Evolutionary conservation across 768 basidiomycete species (phyloP).

Genomic region (Termitomyces sp.): DNA sequence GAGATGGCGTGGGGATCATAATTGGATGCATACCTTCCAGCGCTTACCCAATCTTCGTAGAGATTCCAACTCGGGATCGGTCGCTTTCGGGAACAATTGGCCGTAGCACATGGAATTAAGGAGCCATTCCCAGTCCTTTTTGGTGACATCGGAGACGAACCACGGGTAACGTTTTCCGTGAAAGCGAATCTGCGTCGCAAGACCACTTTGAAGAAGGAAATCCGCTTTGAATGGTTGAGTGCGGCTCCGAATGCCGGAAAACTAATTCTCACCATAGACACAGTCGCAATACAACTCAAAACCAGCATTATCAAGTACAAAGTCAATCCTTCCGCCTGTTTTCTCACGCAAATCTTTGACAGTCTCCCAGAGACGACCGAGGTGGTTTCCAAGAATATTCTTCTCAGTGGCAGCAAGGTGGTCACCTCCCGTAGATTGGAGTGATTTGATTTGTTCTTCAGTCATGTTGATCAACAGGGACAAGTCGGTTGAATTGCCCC

Average conservation of each 20-base stretch:
- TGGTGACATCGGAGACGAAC: slow-evolving; percentile 93
- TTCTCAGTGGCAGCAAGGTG: slow-evolving; percentile 93
- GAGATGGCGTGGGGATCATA: neutral
- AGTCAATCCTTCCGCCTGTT: slow-evolving; percentile 73
- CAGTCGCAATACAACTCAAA: slow-evolving; percentile 88
- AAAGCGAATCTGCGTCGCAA: slow-evolving; percentile 83
- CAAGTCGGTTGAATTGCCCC: slow-evolving; percentile 96
- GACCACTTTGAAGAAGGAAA: slow-evolving; percentile 88
- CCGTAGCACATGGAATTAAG: slow-evolving; percentile 87
- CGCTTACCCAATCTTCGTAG: slow-evolving; percentile 74
- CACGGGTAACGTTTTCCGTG: slow-evolving; percentile 95
- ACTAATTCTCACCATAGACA: slow-evolving; percentile 64
- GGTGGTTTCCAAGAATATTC: slow-evolving; percentile 90
- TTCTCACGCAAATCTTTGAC: slow-evolving; percentile 67
- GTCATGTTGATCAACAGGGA: slow-evolving; percentile 97
- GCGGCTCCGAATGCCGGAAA: neutral
- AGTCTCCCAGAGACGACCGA: slow-evolving; percentile 67
- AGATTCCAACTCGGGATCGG: slow-evolving; percentile 78
- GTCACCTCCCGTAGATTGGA: slow-evolving; percentile 97
- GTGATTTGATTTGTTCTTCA: slow-evolving; percentile 92
- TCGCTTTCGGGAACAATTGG: slow-evolving; percentile 83
- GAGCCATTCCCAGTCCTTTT: slow-evolving; percentile 93
- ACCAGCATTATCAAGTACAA: slow-evolving; percentile 86
- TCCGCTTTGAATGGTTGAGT: slow-evolving; percentile 55
- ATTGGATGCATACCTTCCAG: slow-evolving; percentile 69